Evolutionary conservation across 345 rosid genomes (phyloP).

Genomic region (Cardamine resedifolia): DNA sequence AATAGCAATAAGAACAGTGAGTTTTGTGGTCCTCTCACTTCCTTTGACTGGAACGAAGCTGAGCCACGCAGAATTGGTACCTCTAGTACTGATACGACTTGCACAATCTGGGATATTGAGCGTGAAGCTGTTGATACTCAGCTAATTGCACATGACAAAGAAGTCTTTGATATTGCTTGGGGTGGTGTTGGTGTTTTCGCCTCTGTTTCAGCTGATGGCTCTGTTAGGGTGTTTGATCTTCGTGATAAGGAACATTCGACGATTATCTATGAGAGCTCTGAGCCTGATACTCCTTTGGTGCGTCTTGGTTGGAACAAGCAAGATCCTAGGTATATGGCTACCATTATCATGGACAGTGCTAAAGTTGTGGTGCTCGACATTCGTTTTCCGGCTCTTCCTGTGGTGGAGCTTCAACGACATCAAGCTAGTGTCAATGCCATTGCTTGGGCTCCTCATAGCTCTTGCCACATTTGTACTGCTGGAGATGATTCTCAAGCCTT

Average conservation of each 20-base stretch:
- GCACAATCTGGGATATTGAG: constrained; percentile 94
- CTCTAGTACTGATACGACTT: constrained; percentile 88
- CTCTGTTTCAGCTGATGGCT: constrained; percentile 90
- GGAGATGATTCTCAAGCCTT: constrained; percentile 97
- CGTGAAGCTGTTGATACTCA: constrained; percentile 89
- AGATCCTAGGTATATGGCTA: constrained; percentile 97
- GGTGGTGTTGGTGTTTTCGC: constrained; percentile 95
- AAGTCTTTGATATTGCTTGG: constrained; percentile 97
- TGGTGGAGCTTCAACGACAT: constrained; percentile 92
- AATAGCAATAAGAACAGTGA: constrained; percentile 90
- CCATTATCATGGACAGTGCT: constrained; percentile 90
- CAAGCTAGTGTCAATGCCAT: constrained; percentile 87
- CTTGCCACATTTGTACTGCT: constrained; percentile 93
- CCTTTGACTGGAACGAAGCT: constrained; percentile 98
- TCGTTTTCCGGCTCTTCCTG: constrained; percentile 88
- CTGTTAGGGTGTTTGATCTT: constrained; percentile 83
- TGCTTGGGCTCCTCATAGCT: constrained; percentile 99
- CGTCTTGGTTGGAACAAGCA: constrained; percentile 99
- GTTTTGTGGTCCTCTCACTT: constrained; percentile 85
- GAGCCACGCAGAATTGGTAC: constrained; percentile 93
- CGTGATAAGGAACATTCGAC: constrained; percentile 94
- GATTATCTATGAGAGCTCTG: constrained; percentile 87
- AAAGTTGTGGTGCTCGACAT: constrained; percentile 93
- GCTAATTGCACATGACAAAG: constrained; percentile 95
- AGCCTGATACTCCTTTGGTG: constrained; percentile 88